Evolutionary conservation across 768 basidiomycete genomes (phyloP).

Genomic region (Collybiopsis confluens): DNA sequence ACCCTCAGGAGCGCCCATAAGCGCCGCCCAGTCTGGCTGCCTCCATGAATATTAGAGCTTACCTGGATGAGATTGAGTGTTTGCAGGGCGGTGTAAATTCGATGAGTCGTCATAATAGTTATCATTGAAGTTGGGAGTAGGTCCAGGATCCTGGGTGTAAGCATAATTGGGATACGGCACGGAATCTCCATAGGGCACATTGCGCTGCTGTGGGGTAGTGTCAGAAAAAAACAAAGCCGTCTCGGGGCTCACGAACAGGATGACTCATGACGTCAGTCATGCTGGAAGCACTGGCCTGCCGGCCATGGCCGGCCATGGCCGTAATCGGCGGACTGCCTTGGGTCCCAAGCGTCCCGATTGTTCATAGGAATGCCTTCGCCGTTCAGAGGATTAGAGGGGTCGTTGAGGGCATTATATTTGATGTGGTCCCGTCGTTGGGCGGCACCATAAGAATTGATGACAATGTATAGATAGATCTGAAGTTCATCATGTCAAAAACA

Average conservation of each 20-base stretch:
- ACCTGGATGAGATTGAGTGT: conserved; percentile 44
- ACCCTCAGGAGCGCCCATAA: conserved; percentile 22
- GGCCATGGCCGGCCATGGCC: conserved; percentile 46
- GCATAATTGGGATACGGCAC: conserved; percentile 19
- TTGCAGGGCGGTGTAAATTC: conserved; percentile 31
- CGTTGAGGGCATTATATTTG: conserved; percentile 72
- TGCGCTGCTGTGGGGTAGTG: conserved; percentile 23
- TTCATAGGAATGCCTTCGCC: conserved; percentile 59
- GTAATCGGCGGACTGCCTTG: conserved; percentile 45
- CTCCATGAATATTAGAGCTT: conserved; percentile 24
- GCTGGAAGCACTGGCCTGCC: conserved; percentile 50
- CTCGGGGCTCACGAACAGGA: conserved; percentile 43
- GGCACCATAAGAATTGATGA: conserved; percentile 56
- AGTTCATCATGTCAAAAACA: conserved; percentile 7
- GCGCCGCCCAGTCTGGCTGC: conserved; percentile 20
- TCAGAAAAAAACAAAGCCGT: conserved; percentile 35
- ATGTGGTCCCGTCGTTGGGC: conserved; percentile 78
- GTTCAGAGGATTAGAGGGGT: conserved; percentile 47
- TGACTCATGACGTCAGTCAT: conserved; percentile 51
- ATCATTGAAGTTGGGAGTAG: conserved; percentile 35
- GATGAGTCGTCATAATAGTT: conserved; percentile 24
- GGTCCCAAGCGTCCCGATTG: conserved; percentile 71
- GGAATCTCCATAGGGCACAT: conserved; percentile 11
- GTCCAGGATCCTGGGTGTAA: conserved; percentile 34
- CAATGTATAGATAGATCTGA: conserved; percentile 46